A percentile compares a stretch with the other conserved stretches of the same genome.
Evolutionary conservation across 2,329 filamentous ascomycete species (phyloP).

Genomic region (Pseudogymnoascus sp.): DNA sequence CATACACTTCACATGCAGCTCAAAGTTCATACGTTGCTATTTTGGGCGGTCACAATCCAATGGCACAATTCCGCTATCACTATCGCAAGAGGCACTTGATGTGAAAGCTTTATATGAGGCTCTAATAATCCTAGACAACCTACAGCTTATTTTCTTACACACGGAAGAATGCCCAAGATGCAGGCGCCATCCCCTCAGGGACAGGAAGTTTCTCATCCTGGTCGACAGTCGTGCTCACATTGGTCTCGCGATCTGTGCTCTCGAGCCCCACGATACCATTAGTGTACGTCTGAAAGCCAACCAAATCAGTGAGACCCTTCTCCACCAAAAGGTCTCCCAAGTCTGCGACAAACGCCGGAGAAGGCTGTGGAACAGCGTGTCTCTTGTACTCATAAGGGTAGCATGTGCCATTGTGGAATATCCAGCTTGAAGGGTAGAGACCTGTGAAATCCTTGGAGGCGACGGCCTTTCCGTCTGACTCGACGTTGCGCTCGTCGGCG

Average conservation of each 20-base stretch:
- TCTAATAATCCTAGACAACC: neutral
- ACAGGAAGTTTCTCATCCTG: neutral
- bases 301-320: neutral
- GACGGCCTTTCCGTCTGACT: neutral
- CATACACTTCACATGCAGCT: neutral
- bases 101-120: neutral
- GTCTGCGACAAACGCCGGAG: neutral
- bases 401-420: neutral
- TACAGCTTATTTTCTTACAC: neutral
- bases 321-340: neutral
- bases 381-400: constrained; percentile 2
- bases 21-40: neutral
- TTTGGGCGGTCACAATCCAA: neutral
- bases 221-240: neutral
- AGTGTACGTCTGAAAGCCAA: neutral
- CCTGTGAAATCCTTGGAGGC: neutral
- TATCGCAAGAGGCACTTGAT: neutral
- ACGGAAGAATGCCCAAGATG: neutral
- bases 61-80: neutral
- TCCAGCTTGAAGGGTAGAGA: neutral
- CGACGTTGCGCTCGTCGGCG: neutral
- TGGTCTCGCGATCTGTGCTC: neutral
- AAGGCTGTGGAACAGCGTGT: neutral
- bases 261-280: neutral
- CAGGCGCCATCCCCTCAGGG: neutral